Evolutionary conservation across 2,329 filamentous ascomycete genomes (phyloP).

Genomic region (Pseudogymnoascus sp.): DNA sequence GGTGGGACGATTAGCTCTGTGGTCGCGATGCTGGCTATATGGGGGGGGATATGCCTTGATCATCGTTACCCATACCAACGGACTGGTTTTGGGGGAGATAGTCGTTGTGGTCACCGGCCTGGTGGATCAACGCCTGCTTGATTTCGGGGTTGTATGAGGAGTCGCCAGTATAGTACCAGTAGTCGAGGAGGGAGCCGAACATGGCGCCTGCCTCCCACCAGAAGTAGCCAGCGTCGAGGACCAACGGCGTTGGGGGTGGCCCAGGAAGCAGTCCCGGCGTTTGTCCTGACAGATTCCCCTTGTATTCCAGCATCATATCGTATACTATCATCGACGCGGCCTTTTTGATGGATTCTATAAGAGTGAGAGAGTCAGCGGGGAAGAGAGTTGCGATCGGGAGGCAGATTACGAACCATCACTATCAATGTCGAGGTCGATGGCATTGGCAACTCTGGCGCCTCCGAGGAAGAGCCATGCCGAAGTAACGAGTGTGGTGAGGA

Average conservation of each 20-base stretch:
- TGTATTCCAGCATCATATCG: conserved; percentile 46
- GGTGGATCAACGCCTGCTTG: conserved; percentile 65
- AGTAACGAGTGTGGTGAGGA: background rate
- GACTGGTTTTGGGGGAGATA: conserved; percentile 73
- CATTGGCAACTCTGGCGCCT: background rate
- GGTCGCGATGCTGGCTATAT: background rate
- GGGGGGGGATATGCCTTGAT: conserved; percentile 40
- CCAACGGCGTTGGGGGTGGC: conserved; percentile 13
- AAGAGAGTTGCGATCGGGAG: background rate
- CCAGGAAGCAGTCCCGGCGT: conserved; percentile 42
- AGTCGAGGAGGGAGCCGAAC: conserved; percentile 62
- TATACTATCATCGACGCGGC: conserved; percentile 33
- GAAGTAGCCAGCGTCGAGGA: conserved; percentile 32
- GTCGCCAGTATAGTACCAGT: conserved; percentile 75
- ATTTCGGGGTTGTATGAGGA: conserved; percentile 41
- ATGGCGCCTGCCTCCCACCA: conserved; percentile 68
- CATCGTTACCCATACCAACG: conserved; percentile 55
- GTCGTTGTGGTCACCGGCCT: conserved; percentile 62
- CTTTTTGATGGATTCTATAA: conserved; percentile 30
- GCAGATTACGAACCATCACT: background rate
- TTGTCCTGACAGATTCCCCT: conserved; percentile 41
- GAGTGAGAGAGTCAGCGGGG: conserved; percentile 28
- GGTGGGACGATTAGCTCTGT: background rate
- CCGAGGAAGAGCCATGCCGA: conserved; percentile 6
- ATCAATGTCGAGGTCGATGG: background rate